Base-by-base conservation (phyloP, 2,329 filamentous ascomycete genomes). In the Rasamsonia emersonii region DNA sequence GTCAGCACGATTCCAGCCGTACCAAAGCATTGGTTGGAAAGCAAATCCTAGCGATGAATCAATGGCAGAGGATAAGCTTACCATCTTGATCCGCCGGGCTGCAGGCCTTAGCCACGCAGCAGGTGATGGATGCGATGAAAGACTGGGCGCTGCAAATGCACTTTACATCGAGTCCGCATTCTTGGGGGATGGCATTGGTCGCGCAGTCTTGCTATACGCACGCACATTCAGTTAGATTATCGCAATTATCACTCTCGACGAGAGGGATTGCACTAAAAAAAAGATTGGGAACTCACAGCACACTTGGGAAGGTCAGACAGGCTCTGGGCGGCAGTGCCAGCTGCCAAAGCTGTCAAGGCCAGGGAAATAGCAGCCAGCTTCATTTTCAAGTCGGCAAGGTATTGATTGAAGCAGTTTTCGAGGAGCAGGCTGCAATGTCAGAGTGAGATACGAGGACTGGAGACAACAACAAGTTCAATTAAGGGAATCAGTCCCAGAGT, bases 341-440 rank as follows among this genome's bases (percentile, higher is more conserved):
- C 56, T 41, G 70, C 65, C 37, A 76, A 58, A 58, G 67, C 66
- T 45, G 71, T 64, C 28, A 75, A 56, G 44, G 71, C 65, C 45
- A 75, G 55, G 39, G 65, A 52, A 42, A 71, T 53, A 45, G 69
- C 45, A 36, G 67, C 53, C 40, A 59, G 38, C 59, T 69, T 71
- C 70, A 73, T 73, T 23, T 28, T 59, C 42, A 30, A n/a, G 20
- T 10, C 30, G 24, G n/a, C 31, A n/a, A n/a, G n/a, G n/a, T n/a
- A n/a, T n/a, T n/a, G n/a, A n/a, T n/a, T n/a, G n/a, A n/a, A n/a
- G n/a, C n/a, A n/a, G n/a, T n/a, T n/a, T n/a, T n/a, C n/a, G n/a
- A n/a, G n/a, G n/a, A n/a, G n/a, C n/a, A n/a, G n/a, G n/a, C n/a
- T n/a, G n/a, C n/a, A n/a, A n/a, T n/a, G n/a, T n/a, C n/a, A n/a